phyloP scores from a whole-genome alignment of 2,329 filamentous ascomycete genomes.

The Penicillium psychrosexuale region DNA sequence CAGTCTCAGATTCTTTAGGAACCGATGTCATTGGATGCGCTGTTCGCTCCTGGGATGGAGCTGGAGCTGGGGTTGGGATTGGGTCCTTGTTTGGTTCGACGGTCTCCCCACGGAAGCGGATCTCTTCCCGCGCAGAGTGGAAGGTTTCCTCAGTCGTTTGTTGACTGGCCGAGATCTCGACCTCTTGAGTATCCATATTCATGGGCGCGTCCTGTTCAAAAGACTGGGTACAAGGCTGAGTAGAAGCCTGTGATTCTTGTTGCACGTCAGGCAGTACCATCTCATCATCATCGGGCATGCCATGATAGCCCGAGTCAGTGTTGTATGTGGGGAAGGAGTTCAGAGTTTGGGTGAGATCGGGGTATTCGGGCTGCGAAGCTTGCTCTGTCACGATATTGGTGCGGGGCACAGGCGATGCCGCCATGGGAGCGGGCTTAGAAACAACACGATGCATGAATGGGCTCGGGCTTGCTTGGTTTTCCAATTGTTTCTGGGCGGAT shows the following conservation, averaged over 20 bases:
- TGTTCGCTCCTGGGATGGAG: slow-evolving; percentile 19
- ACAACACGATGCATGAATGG: slow-evolving; percentile 37
- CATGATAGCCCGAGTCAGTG: slow-evolving; percentile 50
- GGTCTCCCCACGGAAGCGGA: slow-evolving; percentile 34
- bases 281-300: slow-evolving; percentile 43
- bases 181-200: slow-evolving; percentile 14
- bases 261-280: slow-evolving; percentile 35
- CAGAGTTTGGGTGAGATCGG: slow-evolving; percentile 31
- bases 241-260: slow-evolving; percentile 31
- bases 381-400: slow-evolving; percentile 17
- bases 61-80: slow-evolving; percentile 17
- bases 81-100: slow-evolving; percentile 38
- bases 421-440: slow-evolving; percentile 26
- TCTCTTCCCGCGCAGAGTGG: slow-evolving; percentile 46
- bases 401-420: slow-evolving; percentile 17
- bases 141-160: slow-evolving; percentile 47
- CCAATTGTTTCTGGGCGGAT: slow-evolving; percentile 37
- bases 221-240: slow-evolving; percentile 35
- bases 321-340: slow-evolving; percentile 43
- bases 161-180: slow-evolving; percentile 30
- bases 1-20: slow-evolving; percentile 4
- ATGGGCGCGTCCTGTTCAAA: slow-evolving; percentile 29
- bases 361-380: slow-evolving; percentile 28
- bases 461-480: slow-evolving; percentile 34
- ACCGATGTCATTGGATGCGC: slow-evolving; percentile 2